phyloP scores from a whole-genome alignment of 192 early-diverging fungal species.

The Allomyces arbusculus region DNA sequence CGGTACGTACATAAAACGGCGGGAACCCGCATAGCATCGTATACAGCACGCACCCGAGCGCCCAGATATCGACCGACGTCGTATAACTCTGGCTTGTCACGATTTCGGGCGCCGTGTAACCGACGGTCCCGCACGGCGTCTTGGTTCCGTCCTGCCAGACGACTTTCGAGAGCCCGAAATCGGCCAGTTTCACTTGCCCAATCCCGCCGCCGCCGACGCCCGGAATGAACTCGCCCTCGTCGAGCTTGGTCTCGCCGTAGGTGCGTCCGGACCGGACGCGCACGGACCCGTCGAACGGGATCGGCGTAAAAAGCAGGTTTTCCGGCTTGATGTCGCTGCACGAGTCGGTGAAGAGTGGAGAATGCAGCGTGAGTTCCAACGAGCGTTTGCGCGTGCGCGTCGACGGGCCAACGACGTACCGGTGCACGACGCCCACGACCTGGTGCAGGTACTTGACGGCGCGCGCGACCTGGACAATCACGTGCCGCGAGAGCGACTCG shows the following conservation, averaged over 20 bases:
- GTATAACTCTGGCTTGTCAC: constrained; percentile 57
- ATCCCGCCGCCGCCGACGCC: constrained; percentile 65
- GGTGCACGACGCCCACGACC: constrained; percentile 58
- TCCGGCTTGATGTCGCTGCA: constrained; percentile 82
- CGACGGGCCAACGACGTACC: no score
- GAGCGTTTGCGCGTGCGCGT: no score
- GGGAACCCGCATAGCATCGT: constrained; percentile 63
- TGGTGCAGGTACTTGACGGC: constrained; percentile 69
- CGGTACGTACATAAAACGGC: constrained; percentile 29
- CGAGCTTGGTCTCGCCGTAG: constrained; percentile 39
- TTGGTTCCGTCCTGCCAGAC: constrained; percentile 61
- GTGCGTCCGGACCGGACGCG: not conserved
- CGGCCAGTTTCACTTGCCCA: constrained; percentile 63
- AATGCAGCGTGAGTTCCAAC: not conserved
- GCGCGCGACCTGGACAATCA: constrained; percentile 69
- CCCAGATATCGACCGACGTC: constrained; percentile 73
- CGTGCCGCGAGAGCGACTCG: constrained; percentile 54
- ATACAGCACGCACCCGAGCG: constrained; percentile 67
- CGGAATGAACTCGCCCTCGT: constrained; percentile 48
- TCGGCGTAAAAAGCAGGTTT: constrained; percentile 61
- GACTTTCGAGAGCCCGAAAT: constrained; percentile 77
- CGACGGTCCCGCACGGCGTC: constrained; percentile 82
- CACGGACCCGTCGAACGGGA: constrained; percentile 30
- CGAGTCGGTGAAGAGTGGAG: no score
- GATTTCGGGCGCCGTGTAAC: constrained; percentile 86